Evolutionary conservation across 345 rosid genomes (phyloP).

Genomic region (Gossypium thurberi): DNA sequence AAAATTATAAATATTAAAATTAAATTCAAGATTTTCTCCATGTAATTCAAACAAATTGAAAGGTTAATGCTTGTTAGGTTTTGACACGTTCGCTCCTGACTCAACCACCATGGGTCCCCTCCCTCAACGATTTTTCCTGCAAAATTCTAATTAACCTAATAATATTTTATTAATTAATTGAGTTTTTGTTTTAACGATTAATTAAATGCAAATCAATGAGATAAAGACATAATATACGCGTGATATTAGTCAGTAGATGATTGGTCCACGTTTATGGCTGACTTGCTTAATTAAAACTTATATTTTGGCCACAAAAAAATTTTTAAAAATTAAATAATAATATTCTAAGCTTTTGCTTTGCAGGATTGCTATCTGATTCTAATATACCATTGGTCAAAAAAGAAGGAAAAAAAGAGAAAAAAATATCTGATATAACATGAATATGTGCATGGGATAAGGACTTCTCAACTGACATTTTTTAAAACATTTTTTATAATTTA

Average conservation of each 20-base stretch:
- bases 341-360: background rate
- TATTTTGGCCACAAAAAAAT: background rate
- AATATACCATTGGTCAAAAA: background rate
- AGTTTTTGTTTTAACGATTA: background rate
- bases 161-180: background rate
- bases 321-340: background rate
- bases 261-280: constrained; percentile 30
- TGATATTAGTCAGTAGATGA: constrained; percentile 13
- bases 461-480: background rate
- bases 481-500: background rate
- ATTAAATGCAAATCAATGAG: background rate
- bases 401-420: too few species aligned
- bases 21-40: too few species aligned
- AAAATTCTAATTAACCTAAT: background rate
- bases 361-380: background rate
- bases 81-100: background rate
- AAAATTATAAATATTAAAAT: too few species aligned
- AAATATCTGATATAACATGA: background rate
- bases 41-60: background rate
- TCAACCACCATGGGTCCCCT: background rate
- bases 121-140: background rate
- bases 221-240: constrained; percentile 11
- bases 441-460: background rate
- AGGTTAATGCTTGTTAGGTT: background rate
- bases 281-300: background rate